These are phyloP conservation scores for Trametes elegans DNA, from an alignment of 768 basidiomycete genomes.

Conservation along the genomic window DNA sequence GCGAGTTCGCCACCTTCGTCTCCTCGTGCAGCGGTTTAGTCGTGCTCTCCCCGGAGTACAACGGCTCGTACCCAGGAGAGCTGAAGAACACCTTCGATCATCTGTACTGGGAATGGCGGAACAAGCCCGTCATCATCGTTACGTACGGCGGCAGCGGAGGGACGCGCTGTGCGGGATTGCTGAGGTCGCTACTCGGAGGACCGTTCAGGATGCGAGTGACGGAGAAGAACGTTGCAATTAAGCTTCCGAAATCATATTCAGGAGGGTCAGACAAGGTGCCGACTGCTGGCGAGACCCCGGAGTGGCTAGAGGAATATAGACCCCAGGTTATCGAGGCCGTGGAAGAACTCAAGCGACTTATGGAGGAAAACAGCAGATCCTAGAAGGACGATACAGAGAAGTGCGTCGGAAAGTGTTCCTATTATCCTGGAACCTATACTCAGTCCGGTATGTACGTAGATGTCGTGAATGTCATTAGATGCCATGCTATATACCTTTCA, in stretches of 20 bases:
- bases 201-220: slow-evolving; percentile 25
- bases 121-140: slow-evolving; percentile 33
- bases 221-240: slow-evolving; percentile 17
- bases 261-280: slow-evolving; percentile 20
- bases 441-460: not conserved
- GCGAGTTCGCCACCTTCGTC: slow-evolving; percentile 32
- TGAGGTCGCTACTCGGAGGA: slow-evolving; percentile 28
- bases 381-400: no score
- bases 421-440: not conserved
- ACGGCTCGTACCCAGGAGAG: slow-evolving; percentile 37
- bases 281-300: slow-evolving; percentile 12
- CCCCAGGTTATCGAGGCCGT: slow-evolving; percentile 15
- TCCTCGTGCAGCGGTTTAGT: slow-evolving; percentile 32
- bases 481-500: not conserved
- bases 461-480: slow-evolving; percentile 1
- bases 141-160: slow-evolving; percentile 38
- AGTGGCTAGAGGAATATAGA: slow-evolving; percentile 22
- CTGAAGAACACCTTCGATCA: slow-evolving; percentile 42
- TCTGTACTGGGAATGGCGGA: slow-evolving; percentile 38
- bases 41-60: slow-evolving; percentile 41
- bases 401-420: not conserved
- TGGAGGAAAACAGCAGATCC: not conserved
- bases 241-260: slow-evolving; percentile 15
- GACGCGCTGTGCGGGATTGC: slow-evolving; percentile 25
- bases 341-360: slow-evolving; percentile 18